Evolutionary conservation across 1,139 yeast species (phyloP).

Genomic region (Torulaspora globosa): DNA sequence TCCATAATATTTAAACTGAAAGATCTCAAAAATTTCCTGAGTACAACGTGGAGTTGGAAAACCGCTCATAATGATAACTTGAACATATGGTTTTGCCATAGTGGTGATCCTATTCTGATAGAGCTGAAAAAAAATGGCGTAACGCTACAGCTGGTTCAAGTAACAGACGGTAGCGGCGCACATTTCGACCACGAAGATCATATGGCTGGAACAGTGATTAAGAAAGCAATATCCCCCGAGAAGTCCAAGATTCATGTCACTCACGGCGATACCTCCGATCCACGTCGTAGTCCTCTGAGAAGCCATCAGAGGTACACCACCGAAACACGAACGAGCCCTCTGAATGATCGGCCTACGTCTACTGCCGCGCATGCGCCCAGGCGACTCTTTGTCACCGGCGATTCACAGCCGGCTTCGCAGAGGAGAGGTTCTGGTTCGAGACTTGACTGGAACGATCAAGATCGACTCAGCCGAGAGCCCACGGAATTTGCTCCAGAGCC

Average conservation of each 20-base stretch:
- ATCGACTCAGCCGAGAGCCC: not conserved
- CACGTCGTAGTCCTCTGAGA: constrained; percentile 19
- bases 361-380: constrained; percentile 5
- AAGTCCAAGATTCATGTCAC: constrained; percentile 5
- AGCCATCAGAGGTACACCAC: constrained; percentile 6
- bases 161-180: constrained; percentile 40
- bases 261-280: constrained; percentile 1
- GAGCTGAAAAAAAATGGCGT: constrained; percentile 35
- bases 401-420: constrained; percentile 1
- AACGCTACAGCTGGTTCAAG: constrained; percentile 42
- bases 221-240: constrained; percentile 17
- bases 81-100: constrained; percentile 46
- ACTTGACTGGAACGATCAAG: constrained; percentile 9
- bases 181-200: constrained; percentile 7
- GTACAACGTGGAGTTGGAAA: constrained; percentile 34
- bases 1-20: constrained; percentile 43
- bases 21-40: constrained; percentile 52
- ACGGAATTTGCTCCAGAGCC: constrained; percentile 3
- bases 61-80: constrained; percentile 36
- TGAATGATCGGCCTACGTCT: constrained; percentile 1
- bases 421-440: constrained; percentile 3
- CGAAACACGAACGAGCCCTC: constrained; percentile 12
- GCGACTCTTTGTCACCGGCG: constrained; percentile 19
- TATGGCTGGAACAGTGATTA: constrained; percentile 7
- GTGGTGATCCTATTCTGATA: constrained; percentile 55